Conservation (phyloP, 306 rosid species). For the Malus domestica region ASM211411v1 NC_041793.1:37744001-37744500, state of each 20-base stretch:
- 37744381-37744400: slow-evolving; percentile 56
- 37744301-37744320: background rate
- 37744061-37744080: background rate
- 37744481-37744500: background rate
- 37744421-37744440: slow-evolving; percentile 73
- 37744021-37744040: background rate
- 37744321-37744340: slow-evolving; percentile 42
- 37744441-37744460: slow-evolving; percentile 13
- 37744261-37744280: background rate
- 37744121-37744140: background rate
- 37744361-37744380: slow-evolving; percentile 77
- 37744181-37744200: background rate
- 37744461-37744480: background rate
- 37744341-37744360: slow-evolving; percentile 71
- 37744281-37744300: background rate
- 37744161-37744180: background rate
- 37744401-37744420: slow-evolving; percentile 70
- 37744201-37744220: background rate
- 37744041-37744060: background rate
- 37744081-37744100: background rate
- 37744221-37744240: background rate
- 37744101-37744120: background rate
- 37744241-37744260: background rate
- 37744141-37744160: background rate
- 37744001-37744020: background rate